Conservation (phyloP, 176 grass and related monocot genomes). For the Panicum miliaceum region DNA sequence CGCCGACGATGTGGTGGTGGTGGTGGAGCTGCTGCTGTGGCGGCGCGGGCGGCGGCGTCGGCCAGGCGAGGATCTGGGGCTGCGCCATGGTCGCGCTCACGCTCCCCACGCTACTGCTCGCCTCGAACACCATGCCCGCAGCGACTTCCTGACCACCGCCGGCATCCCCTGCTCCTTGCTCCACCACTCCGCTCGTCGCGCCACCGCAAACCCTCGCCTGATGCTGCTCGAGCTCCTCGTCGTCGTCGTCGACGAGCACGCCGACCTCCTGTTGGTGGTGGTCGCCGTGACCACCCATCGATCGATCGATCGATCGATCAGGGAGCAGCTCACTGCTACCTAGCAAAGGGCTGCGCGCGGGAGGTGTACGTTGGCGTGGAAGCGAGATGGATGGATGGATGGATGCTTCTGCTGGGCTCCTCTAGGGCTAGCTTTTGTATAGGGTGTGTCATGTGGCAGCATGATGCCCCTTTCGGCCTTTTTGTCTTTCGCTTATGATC, state of each 20-base stretch:
- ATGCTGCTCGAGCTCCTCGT: constrained; percentile 48
- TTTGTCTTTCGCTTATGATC: constrained; percentile 85
- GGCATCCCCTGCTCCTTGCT: constrained; percentile 29
- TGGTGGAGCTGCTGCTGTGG: constrained; percentile 40
- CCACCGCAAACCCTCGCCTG: constrained; percentile 34
- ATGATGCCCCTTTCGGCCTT: constrained; percentile 81
- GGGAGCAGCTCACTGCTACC: background rate
- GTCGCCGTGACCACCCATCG: constrained; percentile 51
- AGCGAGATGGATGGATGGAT: constrained; percentile 50
- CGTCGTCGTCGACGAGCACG: constrained; percentile 49
- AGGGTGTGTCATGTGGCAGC: constrained; percentile 65
- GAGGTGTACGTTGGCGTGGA: constrained; percentile 35
- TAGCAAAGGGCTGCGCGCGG: background rate
- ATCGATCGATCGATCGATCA: constrained; percentile 33
- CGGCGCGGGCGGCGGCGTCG: background rate
- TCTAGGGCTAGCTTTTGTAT: constrained; percentile 75
- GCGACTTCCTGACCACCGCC: constrained; percentile 14
- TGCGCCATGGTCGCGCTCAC: constrained; percentile 60
- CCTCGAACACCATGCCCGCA: constrained; percentile 59
- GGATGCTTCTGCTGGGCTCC: constrained; percentile 42
- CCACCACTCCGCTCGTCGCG: constrained; percentile 49
- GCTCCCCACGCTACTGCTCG: constrained; percentile 59
- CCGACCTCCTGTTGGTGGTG: constrained; percentile 43
- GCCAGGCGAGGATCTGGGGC: constrained; percentile 51
- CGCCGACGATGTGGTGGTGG: constrained; percentile 32